Conservation (phyloP, 192 early-diverging fungal species). For the Phycomyces blakesleeanus region DNA sequence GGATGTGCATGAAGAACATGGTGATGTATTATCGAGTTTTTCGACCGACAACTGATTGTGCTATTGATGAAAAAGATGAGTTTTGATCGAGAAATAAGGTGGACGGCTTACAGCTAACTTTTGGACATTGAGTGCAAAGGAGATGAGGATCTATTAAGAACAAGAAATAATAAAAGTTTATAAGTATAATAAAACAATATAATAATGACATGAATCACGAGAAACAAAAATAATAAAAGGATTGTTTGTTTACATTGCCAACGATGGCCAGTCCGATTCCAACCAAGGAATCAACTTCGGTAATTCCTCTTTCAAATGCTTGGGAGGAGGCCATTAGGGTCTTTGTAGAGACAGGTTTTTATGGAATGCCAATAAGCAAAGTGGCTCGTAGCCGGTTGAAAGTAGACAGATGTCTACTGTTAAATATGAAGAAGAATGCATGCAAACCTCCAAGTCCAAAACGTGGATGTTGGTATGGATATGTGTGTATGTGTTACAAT, state of each 20-base stretch:
- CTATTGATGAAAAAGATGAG: constrained; percentile 3
- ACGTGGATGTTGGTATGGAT: too few species aligned
- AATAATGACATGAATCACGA: background rate
- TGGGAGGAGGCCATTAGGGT: background rate
- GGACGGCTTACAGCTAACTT: constrained; percentile 44
- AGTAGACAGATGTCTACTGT: too few species aligned
- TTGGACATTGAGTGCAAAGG: constrained; percentile 64
- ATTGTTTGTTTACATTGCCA: constrained; percentile 45
- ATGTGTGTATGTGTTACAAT: too few species aligned
- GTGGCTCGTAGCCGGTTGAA: too few species aligned
- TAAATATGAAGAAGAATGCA: too few species aligned
- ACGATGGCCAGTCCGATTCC: constrained; percentile 55
- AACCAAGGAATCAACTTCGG: constrained; percentile 41
- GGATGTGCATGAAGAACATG: too few species aligned
- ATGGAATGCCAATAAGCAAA: too few species aligned
- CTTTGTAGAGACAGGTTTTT: background rate
- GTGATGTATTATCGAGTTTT: too few species aligned
- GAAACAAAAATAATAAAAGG: background rate
- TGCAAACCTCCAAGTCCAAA: too few species aligned
- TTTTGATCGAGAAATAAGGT: background rate
- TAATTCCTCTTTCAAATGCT: background rate
- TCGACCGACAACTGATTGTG: constrained; percentile 9
- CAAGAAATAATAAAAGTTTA: background rate
- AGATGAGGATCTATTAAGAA: constrained; percentile 52
- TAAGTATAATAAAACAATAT: too few species aligned